Base-by-base conservation (phyloP, 768 basidiomycete genomes). In the Porpolomopsis calyptriformis region DNA sequence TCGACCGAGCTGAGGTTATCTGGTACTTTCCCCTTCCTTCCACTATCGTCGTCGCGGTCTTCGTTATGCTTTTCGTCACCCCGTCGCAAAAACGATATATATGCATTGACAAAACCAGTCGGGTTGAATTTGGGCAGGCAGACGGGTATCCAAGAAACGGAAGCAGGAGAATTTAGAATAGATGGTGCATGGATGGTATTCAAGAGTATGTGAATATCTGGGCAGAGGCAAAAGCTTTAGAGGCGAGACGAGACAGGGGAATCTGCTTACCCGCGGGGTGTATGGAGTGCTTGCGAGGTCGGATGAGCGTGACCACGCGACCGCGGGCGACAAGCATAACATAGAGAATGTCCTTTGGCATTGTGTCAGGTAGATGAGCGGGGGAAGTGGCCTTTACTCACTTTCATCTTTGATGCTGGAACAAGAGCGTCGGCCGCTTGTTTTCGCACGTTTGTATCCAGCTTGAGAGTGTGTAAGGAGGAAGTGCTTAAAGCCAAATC, bases 111-210 rank as follows among this genome's bases (percentile, higher is more conserved):
- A 62, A 97, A 97, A 1, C 84, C 84, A 4, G 79, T 66, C 0
- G 88, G 71, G 57, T 97, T 90, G 70, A 88, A 98, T 61, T 91
- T 92, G 0, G 96, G 94, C 2, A 99, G 74, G 60, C 96, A 98
- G 39, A 99, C 76, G 2, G 96, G 96, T 6, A 98, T 76, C 90
- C 92, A 99, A 4, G 85, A 84, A 11, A 92, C 85, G 5, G 90
- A 71, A 4, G 82, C 83, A 7, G 82, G 80, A 2, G 82, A 85
- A 58, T 80, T 85, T 49, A 72, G 68, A 52, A 85, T 78, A 1
- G 89, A 84, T 0, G 89, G 85, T 0, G 87, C 76, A 47, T 85
- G 77, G 6, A 97, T 76, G 2, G 92, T 94, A 58, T 94, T 97
- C 45, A 98, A 71, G 24, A 97, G 74, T 40, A 96, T 81, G 57